Evolutionary conservation across 2,329 filamentous ascomycete genomes (phyloP).

Genomic region (Periglandula ipomoeae): DNA sequence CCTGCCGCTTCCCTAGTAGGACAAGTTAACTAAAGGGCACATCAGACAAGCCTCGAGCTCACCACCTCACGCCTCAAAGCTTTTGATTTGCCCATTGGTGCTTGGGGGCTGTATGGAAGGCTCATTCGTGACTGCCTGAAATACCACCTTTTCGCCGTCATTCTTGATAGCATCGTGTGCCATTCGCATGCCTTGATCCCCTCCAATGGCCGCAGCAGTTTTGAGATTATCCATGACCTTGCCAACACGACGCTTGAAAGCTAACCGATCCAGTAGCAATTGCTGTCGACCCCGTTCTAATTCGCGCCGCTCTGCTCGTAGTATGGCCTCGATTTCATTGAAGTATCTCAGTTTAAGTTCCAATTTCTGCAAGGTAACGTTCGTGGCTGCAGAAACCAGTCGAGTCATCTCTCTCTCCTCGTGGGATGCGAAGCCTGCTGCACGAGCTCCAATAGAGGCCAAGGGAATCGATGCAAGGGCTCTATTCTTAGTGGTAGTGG

Average conservation of each 20-base stretch:
- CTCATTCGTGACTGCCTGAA: slow-evolving; percentile 36
- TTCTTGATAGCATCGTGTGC: slow-evolving; percentile 33
- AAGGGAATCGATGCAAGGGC: slow-evolving; percentile 70
- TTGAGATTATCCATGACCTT: slow-evolving; percentile 72
- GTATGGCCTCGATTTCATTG: slow-evolving; percentile 85
- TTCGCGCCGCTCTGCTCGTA: slow-evolving; percentile 87
- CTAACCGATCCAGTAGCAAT: slow-evolving; percentile 82
- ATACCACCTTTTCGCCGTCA: slow-evolving; percentile 45
- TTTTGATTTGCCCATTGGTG: slow-evolving; percentile 46
- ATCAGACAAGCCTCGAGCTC: neutral
- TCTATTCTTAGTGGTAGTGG: slow-evolving; percentile 36
- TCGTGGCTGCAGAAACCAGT: slow-evolving; percentile 83
- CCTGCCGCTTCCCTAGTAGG: neutral
- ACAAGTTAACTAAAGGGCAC: neutral
- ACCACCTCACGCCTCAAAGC: slow-evolving; percentile 38
- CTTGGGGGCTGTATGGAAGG: slow-evolving; percentile 45
- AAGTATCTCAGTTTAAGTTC: slow-evolving; percentile 95
- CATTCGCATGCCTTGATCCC: slow-evolving; percentile 39
- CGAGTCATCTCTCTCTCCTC: slow-evolving; percentile 96
- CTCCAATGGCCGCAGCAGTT: slow-evolving; percentile 38
- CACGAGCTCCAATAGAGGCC: slow-evolving; percentile 75
- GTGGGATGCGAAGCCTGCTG: slow-evolving; percentile 82
- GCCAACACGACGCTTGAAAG: slow-evolving; percentile 79
- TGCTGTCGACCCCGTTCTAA: slow-evolving; percentile 87
- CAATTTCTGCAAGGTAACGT: slow-evolving; percentile 89